phyloP scores from a whole-genome alignment of 768 basidiomycete species.

The Pulveroboletus sp. region DNA sequence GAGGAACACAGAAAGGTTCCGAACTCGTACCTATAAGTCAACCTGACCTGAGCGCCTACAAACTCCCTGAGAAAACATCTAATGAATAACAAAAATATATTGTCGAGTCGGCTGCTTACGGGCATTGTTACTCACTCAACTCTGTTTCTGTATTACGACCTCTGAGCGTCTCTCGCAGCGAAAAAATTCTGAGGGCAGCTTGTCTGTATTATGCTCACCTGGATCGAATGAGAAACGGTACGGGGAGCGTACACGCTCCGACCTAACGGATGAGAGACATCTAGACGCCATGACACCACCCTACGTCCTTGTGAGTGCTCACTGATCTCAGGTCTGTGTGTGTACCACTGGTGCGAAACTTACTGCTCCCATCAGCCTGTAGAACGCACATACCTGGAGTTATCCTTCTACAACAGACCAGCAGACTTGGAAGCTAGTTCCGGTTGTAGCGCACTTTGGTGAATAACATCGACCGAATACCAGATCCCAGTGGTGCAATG shows the following conservation, averaged over 20 bases:
- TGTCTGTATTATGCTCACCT: background rate
- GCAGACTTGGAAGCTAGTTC: background rate
- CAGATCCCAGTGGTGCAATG: background rate
- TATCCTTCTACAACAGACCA: background rate
- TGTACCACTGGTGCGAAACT: too few species aligned
- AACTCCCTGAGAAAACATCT: background rate
- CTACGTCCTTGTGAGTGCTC: background rate
- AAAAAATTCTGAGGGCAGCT: background rate
- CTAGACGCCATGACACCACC: background rate
- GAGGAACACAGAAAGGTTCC: background rate
- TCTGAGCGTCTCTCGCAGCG: background rate
- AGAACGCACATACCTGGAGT: background rate
- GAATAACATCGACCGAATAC: background rate
- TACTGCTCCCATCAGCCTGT: background rate
- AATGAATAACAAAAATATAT: background rate
- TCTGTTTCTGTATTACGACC: slow-evolving; percentile 3
- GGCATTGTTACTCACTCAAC: background rate
- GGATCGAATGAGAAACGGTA: too few species aligned
- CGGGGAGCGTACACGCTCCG: background rate
- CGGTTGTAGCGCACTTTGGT: background rate
- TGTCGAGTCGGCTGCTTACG: background rate
- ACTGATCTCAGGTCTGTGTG: too few species aligned
- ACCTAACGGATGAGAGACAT: background rate
- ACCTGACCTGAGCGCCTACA: background rate
- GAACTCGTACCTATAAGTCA: too few species aligned